phyloP scores from a whole-genome alignment of 129 eudicot genomes.

The Heracleum sosnowskyi region DNA sequence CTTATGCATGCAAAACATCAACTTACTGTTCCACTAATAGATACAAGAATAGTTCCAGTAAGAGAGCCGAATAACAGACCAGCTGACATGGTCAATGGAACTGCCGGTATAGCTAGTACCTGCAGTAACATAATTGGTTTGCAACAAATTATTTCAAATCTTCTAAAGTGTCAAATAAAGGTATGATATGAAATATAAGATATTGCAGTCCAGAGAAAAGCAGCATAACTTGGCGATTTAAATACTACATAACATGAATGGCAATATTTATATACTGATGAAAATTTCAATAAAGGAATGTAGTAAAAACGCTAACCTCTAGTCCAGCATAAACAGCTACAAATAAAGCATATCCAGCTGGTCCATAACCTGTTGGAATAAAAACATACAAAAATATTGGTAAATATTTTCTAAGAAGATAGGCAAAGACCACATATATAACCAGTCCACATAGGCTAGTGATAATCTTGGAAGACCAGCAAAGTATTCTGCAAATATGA shows the following conservation, averaged over 20 bases:
- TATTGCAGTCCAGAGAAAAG: neutral
- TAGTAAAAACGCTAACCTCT: constrained; percentile 55
- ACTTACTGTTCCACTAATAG: constrained; percentile 73
- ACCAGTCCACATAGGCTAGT: neutral
- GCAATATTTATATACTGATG: neutral
- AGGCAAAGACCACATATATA: neutral
- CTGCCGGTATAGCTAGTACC: constrained; percentile 97
- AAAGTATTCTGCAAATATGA: neutral
- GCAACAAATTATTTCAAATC: neutral
- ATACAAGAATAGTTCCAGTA: constrained; percentile 89
- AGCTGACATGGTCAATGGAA: constrained; percentile 97
- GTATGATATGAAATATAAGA: neutral
- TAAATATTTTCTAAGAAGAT: neutral
- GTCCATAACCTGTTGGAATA: constrained; percentile 84
- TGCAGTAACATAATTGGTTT: constrained; percentile 14
- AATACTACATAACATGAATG: neutral
- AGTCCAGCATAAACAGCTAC: constrained; percentile 95
- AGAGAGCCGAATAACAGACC: constrained; percentile 87
- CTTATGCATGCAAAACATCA: neutral
- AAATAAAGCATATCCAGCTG: constrained; percentile 93
- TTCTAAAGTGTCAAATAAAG: neutral
- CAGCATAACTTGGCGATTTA: neutral
- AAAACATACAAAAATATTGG: constrained; percentile 3
- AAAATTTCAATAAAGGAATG: neutral
- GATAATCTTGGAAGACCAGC: neutral